Evolutionary conservation across 768 basidiomycete species (phyloP).

Genomic region (Aureoboletus auriporus): DNA sequence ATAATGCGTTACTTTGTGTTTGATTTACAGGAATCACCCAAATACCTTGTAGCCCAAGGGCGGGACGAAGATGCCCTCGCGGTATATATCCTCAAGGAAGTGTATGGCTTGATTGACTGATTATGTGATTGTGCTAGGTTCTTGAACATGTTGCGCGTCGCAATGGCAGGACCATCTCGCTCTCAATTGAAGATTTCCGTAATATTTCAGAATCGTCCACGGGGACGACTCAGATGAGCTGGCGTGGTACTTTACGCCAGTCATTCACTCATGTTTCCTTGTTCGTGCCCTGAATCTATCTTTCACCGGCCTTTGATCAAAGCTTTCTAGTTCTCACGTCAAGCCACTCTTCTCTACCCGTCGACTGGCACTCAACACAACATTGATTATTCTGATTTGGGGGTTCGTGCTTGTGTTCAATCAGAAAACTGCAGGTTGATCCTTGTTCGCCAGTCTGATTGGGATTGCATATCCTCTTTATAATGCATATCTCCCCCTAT

Average conservation of each 20-base stretch:
- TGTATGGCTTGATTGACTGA: background rate
- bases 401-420: conserved; percentile 30
- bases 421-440: background rate
- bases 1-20: conserved; percentile 54
- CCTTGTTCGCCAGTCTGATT: conserved; percentile 31
- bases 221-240: conserved; percentile 6
- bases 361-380: conserved; percentile 42
- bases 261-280: conserved; percentile 39
- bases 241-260: conserved; percentile 24
- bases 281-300: conserved; percentile 23
- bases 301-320: background rate
- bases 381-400: conserved; percentile 49
- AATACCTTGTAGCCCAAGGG: conserved; percentile 55
- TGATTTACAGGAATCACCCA: conserved; percentile 57
- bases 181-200: conserved; percentile 43
- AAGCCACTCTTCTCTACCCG: conserved; percentile 45
- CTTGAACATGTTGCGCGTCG: conserved; percentile 45
- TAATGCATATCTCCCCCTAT: conserved; percentile 48
- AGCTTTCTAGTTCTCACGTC: conserved; percentile 39
- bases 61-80: conserved; percentile 53
- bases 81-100: conserved; percentile 18
- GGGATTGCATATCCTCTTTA: conserved; percentile 55
- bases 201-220: conserved; percentile 22
- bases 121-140: conserved; percentile 28
- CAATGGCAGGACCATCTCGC: conserved; percentile 42